phyloP scores from a whole-genome alignment of 2,329 filamentous ascomycete species.

The Fusarium fujikuroi region DNA sequence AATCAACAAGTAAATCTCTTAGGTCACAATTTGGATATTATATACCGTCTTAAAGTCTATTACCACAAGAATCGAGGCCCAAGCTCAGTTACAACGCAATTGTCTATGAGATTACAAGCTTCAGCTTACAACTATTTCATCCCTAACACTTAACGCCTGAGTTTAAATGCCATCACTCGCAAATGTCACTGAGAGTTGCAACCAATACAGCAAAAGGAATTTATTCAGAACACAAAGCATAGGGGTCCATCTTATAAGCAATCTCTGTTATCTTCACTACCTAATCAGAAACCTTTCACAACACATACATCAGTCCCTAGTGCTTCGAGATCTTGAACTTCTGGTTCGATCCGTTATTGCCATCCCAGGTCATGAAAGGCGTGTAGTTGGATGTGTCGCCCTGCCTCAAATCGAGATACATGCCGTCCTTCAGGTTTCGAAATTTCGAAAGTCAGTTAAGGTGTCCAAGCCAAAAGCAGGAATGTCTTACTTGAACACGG shows the following conservation, averaged over 20 bases:
- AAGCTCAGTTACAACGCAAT: fast-evolving
- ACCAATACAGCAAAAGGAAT: neutral
- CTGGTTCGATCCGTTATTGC: neutral
- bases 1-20: neutral
- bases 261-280: neutral
- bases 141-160: neutral
- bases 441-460: neutral
- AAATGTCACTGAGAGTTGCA: fast-evolving
- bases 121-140: neutral
- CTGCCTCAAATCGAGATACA: fast-evolving
- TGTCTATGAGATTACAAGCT: too few relatives aligned
- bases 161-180: neutral
- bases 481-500: neutral
- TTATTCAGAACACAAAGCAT: neutral
- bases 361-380: neutral
- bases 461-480: fast-evolving
- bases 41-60: neutral
- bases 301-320: neutral
- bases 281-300: neutral
- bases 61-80: too few relatives aligned
- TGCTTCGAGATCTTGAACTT: neutral
- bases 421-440: neutral
- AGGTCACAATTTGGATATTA: fast-evolving
- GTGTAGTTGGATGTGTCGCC: fast-evolving
- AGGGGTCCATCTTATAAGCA: neutral